These are phyloP conservation scores for Yamadazyma kanchanaburiensis DNA, from an alignment of 1,139 yeast genomes.

Conservation along the genomic window DNA sequence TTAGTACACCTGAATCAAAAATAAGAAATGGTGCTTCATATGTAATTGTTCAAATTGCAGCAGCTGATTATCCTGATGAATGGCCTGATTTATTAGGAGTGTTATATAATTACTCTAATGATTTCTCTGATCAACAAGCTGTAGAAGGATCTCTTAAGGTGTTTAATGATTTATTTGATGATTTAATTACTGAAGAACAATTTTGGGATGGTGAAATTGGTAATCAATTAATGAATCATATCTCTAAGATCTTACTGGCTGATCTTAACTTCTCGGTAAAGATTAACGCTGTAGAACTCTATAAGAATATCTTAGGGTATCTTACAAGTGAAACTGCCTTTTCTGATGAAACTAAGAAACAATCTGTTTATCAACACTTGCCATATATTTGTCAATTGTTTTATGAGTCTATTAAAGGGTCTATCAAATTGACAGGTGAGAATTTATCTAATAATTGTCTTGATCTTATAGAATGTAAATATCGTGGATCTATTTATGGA, in stretches of 20 bases:
- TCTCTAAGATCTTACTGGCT: slow-evolving; percentile 38
- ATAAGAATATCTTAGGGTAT: slow-evolving; percentile 50
- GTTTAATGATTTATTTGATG: slow-evolving; percentile 78
- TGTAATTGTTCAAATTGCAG: slow-evolving; percentile 79
- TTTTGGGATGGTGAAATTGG: slow-evolving; percentile 78
- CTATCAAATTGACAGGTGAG: slow-evolving; percentile 15
- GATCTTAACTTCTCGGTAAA: slow-evolving; percentile 35
- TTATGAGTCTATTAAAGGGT: slow-evolving; percentile 14
- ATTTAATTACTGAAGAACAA: slow-evolving; percentile 79
- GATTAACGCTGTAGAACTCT: slow-evolving; percentile 47
- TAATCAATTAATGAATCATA: slow-evolving; percentile 44
- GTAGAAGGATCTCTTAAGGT: slow-evolving; percentile 68
- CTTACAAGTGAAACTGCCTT: slow-evolving; percentile 54
- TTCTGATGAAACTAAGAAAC: slow-evolving; percentile 26
- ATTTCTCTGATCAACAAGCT: slow-evolving; percentile 22
- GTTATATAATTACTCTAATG: slow-evolving; percentile 40
- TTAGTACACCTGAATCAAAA: slow-evolving; percentile 52
- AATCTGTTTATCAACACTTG: slow-evolving; percentile 28
- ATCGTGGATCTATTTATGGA: slow-evolving; percentile 27
- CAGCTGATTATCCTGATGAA: slow-evolving; percentile 91
- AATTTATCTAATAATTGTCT: slow-evolving; percentile 13
- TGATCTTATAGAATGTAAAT: slow-evolving; percentile 20
- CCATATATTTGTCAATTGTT: slow-evolving; percentile 17
- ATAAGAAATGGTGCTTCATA: slow-evolving; percentile 68
- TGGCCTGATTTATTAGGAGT: slow-evolving; percentile 74